Evolutionary conservation across 208 protist species (phyloP).

Genomic region (Trypanosoma boissoni): DNA sequence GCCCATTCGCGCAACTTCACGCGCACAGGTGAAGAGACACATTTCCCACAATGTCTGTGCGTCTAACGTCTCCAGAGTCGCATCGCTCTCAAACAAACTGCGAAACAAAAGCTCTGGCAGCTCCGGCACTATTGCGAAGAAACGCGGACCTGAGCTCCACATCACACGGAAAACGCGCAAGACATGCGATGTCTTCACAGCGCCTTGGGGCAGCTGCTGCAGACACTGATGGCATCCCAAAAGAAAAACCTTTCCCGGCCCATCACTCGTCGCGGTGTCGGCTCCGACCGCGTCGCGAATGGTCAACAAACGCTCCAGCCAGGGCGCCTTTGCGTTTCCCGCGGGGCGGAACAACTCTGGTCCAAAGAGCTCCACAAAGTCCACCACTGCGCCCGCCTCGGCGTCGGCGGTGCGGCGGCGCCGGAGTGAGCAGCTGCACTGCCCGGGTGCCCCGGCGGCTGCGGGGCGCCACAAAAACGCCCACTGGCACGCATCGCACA

Average conservation of each 20-base stretch:
- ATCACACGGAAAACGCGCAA: slow-evolving; percentile 10
- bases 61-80: neutral
- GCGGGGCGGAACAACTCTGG: neutral
- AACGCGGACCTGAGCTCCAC: slow-evolving; percentile 1
- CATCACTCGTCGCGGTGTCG: too few relatives aligned
- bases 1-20: neutral
- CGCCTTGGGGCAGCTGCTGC: neutral
- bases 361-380: slow-evolving; percentile 16
- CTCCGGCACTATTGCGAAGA: slow-evolving; percentile 17
- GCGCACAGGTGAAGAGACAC: slow-evolving; percentile 11
- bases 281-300: too few relatives aligned
- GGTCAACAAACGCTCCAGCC: slow-evolving; percentile 1
- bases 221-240: slow-evolving; percentile 15
- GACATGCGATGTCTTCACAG: slow-evolving; percentile 1
- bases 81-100: neutral
- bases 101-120: slow-evolving; percentile 7
- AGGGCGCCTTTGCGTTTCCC: neutral
- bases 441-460: neutral
- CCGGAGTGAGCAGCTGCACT: slow-evolving; percentile 9
- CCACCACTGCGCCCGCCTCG: neutral
- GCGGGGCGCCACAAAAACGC: slow-evolving; percentile 3
- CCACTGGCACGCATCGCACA: slow-evolving; percentile 11
- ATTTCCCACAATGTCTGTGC: slow-evolving; percentile 14
- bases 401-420: neutral
- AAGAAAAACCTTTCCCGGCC: too few relatives aligned